Percentiles rank a stretch among this genome's conserved stretches.
These are phyloP conservation scores for Flaveria trinervia DNA, from an alignment of 129 eudicot genomes.

Conservation along the genomic window DNA sequence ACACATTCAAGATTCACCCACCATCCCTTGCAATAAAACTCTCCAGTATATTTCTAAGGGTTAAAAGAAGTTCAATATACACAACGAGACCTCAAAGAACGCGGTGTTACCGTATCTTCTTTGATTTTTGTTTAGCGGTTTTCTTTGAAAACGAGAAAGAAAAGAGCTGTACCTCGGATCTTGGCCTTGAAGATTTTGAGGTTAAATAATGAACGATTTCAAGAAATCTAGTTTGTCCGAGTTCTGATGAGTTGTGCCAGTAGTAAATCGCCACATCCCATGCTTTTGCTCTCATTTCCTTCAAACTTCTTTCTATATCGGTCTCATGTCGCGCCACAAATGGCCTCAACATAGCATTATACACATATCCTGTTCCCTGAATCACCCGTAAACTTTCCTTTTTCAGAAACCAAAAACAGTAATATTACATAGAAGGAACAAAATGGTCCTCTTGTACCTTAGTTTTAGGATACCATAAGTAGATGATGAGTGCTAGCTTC, in stretches of 20 bases:
- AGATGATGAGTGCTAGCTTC: slow-evolving; percentile 84
- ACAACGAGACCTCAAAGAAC: slow-evolving; percentile 11
- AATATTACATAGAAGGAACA: neutral
- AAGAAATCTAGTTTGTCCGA: slow-evolving; percentile 65
- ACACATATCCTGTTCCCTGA: slow-evolving; percentile 80
- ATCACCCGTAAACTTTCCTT: slow-evolving; percentile 15
- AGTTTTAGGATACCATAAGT: slow-evolving; percentile 96
- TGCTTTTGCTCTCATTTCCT: slow-evolving; percentile 64
- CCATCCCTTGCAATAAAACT: slow-evolving; percentile 7
- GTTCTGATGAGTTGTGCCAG: slow-evolving; percentile 76
- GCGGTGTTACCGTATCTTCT: slow-evolving; percentile 35
- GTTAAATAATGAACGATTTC: slow-evolving; percentile 58
- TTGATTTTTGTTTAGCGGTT: slow-evolving; percentile 34
- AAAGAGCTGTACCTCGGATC: slow-evolving; percentile 54
- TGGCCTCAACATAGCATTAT: slow-evolving; percentile 69
- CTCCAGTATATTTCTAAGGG: slow-evolving; percentile 24
- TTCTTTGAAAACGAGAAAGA: slow-evolving; percentile 40
- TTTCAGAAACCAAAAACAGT: neutral
- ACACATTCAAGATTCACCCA: slow-evolving; percentile 10
- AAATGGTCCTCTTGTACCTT: slow-evolving; percentile 48
- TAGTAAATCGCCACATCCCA: slow-evolving; percentile 88
- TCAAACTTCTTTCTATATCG: slow-evolving; percentile 69
- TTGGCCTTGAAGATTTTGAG: slow-evolving; percentile 46
- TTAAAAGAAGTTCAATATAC: slow-evolving; percentile 30
- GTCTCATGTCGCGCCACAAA: slow-evolving; percentile 68